Percentiles rank a stretch among this genome's conserved stretches.
Evolutionary conservation across 352 stramenopile genomes (phyloP).

Genomic region (Pythium pectinolyticum): DNA sequence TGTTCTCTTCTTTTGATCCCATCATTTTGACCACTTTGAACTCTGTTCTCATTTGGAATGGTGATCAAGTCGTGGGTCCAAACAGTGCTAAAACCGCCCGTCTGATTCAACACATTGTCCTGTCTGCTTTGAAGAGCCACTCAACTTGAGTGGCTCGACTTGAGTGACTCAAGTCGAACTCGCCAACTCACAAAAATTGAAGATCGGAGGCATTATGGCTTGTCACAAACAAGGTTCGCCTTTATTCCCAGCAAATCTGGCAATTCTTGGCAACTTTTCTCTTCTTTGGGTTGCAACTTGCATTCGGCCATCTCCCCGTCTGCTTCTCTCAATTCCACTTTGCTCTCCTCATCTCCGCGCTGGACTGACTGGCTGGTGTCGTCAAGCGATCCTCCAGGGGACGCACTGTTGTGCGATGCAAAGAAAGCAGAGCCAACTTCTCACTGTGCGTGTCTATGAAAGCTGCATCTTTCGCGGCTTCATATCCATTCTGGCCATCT

Average conservation of each 20-base stretch:
- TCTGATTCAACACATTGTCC: conserved; percentile 4
- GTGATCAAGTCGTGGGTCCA: no score
- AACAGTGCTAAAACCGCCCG: neutral
- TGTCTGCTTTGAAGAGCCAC: no score
- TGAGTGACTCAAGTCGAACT: no score
- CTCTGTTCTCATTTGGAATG: neutral
- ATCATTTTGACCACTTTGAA: neutral
- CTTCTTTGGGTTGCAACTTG: conserved; percentile 10
- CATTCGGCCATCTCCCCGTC: conserved; percentile 9
- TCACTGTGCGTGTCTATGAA: no score
- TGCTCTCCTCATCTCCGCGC: conserved; percentile 7
- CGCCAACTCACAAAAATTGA: neutral
- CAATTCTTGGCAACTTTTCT: conserved; percentile 1
- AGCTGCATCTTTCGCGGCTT: no score
- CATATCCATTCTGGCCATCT: neutral
- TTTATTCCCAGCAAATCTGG: neutral
- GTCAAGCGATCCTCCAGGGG: conserved; percentile 18
- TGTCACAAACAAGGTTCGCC: neutral
- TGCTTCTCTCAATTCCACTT: conserved; percentile 1
- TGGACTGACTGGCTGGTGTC: conserved; percentile 14
- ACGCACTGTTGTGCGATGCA: neutral
- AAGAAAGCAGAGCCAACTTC: neutral
- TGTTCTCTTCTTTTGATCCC: conserved; percentile 6
- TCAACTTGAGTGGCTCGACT: no score
- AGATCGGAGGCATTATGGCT: conserved; percentile 14